Evolutionary conservation across 306 rosid species (phyloP), one percentile per base, ranked within the genome.

Genomic region (Crataegus laevigata): DNA sequence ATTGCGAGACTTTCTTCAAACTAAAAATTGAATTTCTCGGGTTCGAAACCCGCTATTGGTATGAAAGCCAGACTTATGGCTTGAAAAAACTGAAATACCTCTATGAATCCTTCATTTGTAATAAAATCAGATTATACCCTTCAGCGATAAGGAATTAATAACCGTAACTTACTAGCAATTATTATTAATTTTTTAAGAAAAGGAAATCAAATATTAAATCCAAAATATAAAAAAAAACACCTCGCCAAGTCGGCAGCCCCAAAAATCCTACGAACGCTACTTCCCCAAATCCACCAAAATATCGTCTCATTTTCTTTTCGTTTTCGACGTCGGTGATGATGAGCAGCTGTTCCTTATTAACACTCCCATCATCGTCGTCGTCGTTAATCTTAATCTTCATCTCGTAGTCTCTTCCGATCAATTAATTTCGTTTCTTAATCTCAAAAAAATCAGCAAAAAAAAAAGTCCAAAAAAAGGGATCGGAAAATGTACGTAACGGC

Each of bases 401-500:
- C 11, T 58, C 54, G 14, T 30, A 13, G 43, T 14, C 65, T 57
- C 26, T 73, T 5, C 54, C 54, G n/a, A 14, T 19, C 24, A 50
- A 50, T 50, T 18, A 26, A 59, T 11, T 32, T 40, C 42, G 38
- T 65, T 65, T 65, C 69, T 34, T 34, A 42, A 34, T 65, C 28
- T 55, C 25, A 6, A 17, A 8, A 51, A 18, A 7, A 8, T 25
- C 25, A 66, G 25, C 26, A 7, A 47, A 32, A 28, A 12, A 12
- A 18, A 29, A 29, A 18, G 51, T 25, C 24, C 36, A 50, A 63
- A 64, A 64, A 34, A 11, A 36, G 25, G 43, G 38, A 32, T 30
- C 25, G 45, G 72, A 66, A 32, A 54, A 83, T 83, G 86, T 83
- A 83, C 45, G 86, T 83, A 11, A 69, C 74, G 79, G 79, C 84